Conservation (phyloP, 129 eudicot genomes). For the Chrysanthemum makinoi region DNA sequence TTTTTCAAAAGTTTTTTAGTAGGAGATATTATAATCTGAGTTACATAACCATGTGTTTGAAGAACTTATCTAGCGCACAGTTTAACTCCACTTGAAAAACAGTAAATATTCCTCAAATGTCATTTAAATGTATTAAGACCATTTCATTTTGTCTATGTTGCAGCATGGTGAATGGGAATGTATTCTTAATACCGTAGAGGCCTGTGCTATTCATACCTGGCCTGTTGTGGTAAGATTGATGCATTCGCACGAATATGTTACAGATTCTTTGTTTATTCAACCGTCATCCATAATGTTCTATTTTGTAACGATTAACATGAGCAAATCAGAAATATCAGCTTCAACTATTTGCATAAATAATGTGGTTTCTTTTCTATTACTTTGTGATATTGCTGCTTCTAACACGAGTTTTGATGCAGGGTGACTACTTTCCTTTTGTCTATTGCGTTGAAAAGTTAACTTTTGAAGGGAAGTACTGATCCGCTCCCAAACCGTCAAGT, state of each 20-base stretch:
- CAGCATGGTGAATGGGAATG: constrained; percentile 94
- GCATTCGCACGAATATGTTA: background rate
- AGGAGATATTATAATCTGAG: constrained; percentile 1
- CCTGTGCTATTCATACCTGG: constrained; percentile 88
- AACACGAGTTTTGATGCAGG: constrained; percentile 44
- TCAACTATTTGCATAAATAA: background rate
- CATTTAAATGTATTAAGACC: background rate
- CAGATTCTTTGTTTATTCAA: background rate
- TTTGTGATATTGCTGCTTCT: constrained; percentile 4
- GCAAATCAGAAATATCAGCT: background rate
- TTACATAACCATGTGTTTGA: constrained; percentile 1
- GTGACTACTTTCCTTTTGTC: constrained; percentile 73
- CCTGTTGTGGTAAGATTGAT: constrained; percentile 63
- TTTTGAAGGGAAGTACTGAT: constrained; percentile 37
- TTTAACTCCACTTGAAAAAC: constrained; percentile 7
- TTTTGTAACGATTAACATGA: background rate
- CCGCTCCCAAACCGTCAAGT: no score
- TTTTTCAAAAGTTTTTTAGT: background rate
- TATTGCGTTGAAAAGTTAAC: constrained; percentile 74
- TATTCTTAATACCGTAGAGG: constrained; percentile 74
- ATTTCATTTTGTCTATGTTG: constrained; percentile 30
- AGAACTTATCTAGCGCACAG: background rate
- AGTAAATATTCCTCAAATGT: constrained; percentile 4
- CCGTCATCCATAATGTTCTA: background rate
- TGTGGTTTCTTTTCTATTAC: background rate